These are phyloP conservation scores for Kalmusia sp. DNA, from an alignment of 2,329 filamentous ascomycete genomes.

Conservation along the genomic window DNA sequence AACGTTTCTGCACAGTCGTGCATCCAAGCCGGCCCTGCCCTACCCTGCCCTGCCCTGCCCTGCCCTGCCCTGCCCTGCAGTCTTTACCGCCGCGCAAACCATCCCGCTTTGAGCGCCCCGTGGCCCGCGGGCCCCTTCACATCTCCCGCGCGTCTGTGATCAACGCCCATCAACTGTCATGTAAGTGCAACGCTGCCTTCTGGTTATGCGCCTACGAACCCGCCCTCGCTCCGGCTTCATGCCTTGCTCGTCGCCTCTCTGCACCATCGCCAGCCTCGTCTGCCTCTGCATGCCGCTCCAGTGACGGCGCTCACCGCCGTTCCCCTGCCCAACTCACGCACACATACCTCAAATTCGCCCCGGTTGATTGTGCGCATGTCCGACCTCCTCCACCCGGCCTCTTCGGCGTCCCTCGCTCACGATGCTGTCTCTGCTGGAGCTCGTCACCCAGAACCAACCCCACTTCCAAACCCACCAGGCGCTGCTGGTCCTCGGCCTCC, in stretches of 20 bases:
- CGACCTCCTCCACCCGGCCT: neutral
- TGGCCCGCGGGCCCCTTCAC: slow-evolving; percentile 15
- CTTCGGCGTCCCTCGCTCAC: slow-evolving; percentile 3
- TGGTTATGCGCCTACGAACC: slow-evolving; percentile 17
- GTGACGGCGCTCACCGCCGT: slow-evolving; percentile 18
- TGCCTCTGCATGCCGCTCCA: slow-evolving; percentile 3
- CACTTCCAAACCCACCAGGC: slow-evolving; percentile 69
- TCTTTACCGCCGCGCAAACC: slow-evolving; percentile 18
- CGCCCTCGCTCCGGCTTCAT: slow-evolving; percentile 12
- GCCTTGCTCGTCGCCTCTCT: slow-evolving; percentile 13
- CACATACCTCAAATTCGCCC: neutral
- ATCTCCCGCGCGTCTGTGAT: slow-evolving; percentile 9
- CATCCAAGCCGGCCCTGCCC: slow-evolving; percentile 23
- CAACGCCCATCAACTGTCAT: slow-evolving; percentile 17
- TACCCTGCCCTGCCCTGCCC: slow-evolving; percentile 17
- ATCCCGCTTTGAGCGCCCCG: slow-evolving; percentile 15
- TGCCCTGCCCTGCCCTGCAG: slow-evolving; percentile 25
- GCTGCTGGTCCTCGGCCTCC: slow-evolving; percentile 83
- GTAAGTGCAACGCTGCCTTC: slow-evolving; percentile 20
- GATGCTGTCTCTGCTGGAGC: slow-evolving; percentile 48
- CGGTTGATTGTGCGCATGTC: slow-evolving; percentile 18
- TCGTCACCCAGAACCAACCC: slow-evolving; percentile 56
- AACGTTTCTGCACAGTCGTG: slow-evolving; percentile 9
- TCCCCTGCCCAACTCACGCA: slow-evolving; percentile 10
- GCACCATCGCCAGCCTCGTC: slow-evolving; percentile 3